Percentiles rank a stretch among this genome's conserved stretches.
Evolutionary conservation across 257 asterid species (phyloP).

Genomic region (Schizonepeta tenuifolia): DNA sequence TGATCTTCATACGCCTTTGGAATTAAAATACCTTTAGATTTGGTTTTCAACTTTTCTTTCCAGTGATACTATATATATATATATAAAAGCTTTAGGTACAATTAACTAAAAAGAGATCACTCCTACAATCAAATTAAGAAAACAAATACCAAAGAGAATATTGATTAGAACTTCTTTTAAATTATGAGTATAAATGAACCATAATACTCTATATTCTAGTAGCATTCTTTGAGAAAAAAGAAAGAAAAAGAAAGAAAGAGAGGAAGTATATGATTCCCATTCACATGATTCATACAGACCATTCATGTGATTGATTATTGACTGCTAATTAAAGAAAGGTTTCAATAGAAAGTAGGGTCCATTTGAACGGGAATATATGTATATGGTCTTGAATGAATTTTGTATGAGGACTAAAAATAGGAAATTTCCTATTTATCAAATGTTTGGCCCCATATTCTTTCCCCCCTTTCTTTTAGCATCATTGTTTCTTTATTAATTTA

Average conservation of each 20-base stretch:
- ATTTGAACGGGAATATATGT: slow-evolving; percentile 11
- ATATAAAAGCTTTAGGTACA: neutral
- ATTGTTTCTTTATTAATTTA: neutral
- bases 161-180: neutral
- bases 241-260: neutral
- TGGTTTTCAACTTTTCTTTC: neutral
- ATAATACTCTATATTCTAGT: neutral
- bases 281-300: slow-evolving; percentile 24
- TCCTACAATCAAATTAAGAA: too few species aligned
- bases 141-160: neutral
- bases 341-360: slow-evolving; percentile 18
- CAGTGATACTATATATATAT: too few species aligned
- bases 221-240: neutral
- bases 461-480: neutral
- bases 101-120: neutral
- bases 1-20: too few species aligned
- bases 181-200: neutral
- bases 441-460: neutral
- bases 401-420: slow-evolving; percentile 12
- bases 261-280: slow-evolving; percentile 18
- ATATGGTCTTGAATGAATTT: neutral
- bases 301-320: slow-evolving; percentile 35
- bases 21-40: too few species aligned
- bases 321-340: slow-evolving; percentile 22
- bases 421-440: slow-evolving; percentile 19